phyloP scores from a whole-genome alignment of 139 green algal species.

The Edaphochlamys debaryana region DNA sequence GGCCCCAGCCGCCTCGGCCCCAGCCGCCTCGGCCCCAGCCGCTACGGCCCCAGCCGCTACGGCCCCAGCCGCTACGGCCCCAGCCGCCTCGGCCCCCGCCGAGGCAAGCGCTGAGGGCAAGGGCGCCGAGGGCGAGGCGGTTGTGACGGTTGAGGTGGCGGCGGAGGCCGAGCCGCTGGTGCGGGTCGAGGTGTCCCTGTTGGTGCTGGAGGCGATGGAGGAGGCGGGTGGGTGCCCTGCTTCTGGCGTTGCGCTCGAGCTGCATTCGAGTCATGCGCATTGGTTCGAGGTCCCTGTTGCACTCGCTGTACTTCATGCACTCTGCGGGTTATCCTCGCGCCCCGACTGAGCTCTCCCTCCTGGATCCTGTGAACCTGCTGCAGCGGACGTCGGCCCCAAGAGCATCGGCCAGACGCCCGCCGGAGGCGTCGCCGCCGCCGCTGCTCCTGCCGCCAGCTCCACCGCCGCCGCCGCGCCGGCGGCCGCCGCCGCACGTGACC shows the following conservation, averaged over 20 bases:
- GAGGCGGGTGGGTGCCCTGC: slow-evolving; percentile 12
- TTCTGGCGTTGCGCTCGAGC: no score
- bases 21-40: not conserved
- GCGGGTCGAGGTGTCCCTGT: slow-evolving; percentile 60
- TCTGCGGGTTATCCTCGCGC: no score
- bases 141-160: not conserved
- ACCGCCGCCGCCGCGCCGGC: not conserved
- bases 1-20: not conserved
- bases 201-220: slow-evolving; percentile 57
- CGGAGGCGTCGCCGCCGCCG: no score
- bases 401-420: no score
- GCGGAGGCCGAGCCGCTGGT: not conserved
- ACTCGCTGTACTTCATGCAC: no score
- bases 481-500: not conserved
- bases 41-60: not conserved
- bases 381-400: no score
- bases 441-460: no score
- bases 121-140: not conserved
- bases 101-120: not conserved
- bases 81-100: not conserved
- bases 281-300: no score
- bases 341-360: no score
- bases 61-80: not conserved
- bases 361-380: no score
- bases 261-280: no score